Percentiles rank a stretch among this genome's conserved stretches.
phyloP scores from a whole-genome alignment of 2,329 filamentous ascomycete species.

The Claviceps monticola region DNA sequence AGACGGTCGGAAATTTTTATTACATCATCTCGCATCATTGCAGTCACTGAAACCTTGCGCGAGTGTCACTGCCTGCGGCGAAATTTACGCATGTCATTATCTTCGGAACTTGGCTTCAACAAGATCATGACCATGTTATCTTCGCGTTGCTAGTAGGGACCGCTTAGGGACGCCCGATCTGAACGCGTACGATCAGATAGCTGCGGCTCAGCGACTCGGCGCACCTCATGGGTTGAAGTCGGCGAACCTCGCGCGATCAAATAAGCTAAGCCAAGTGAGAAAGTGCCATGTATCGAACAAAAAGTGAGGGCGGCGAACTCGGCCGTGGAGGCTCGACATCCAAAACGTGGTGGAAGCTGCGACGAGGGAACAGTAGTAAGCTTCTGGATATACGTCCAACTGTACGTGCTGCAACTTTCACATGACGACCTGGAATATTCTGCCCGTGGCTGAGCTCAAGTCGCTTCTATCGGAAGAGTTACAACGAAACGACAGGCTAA shows the following conservation, averaged over 20 bases:
- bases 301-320: slow-evolving; percentile 14
- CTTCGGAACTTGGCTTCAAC: neutral
- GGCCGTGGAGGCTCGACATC: slow-evolving; percentile 1
- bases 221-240: neutral
- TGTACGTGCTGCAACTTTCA: neutral
- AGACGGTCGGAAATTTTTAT: too few species aligned
- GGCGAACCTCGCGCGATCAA: neutral
- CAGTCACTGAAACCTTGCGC: neutral
- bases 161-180: neutral
- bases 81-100: neutral
- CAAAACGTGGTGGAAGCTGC: slow-evolving; percentile 11
- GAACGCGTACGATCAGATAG: neutral
- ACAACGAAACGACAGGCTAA: neutral
- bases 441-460: neutral
- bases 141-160: neutral
- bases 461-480: neutral
- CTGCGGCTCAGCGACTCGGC: neutral
- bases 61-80: neutral
- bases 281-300: slow-evolving; percentile 13
- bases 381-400: neutral
- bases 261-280: neutral
- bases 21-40: too few species aligned
- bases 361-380: neutral
- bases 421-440: neutral
- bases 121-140: neutral